These are phyloP conservation scores for Agrostemma githago DNA, from an alignment of 148 eudicot genomes.

Conservation along the genomic window DNA sequence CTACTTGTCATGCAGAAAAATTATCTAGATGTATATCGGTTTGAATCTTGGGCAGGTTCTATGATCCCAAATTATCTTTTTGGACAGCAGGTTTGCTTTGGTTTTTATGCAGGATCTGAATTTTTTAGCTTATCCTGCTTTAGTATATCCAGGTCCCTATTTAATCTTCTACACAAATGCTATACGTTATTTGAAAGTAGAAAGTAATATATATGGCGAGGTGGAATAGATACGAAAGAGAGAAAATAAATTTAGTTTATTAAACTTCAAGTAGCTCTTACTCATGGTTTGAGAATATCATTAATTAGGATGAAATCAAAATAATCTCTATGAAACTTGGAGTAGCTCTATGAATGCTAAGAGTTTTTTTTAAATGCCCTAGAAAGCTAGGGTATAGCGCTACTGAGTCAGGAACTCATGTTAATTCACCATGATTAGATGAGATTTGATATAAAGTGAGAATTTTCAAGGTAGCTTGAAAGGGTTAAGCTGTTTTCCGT, in stretches of 20 bases:
- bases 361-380: not conserved
- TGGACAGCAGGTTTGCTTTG: constrained; percentile 74
- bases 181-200: not conserved
- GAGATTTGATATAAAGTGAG: not conserved
- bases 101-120: not conserved
- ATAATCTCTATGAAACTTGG: not conserved
- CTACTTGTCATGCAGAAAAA: constrained; percentile 57
- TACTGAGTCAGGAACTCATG: not conserved
- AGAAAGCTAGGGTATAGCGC: not conserved
- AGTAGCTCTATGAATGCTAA: not conserved
- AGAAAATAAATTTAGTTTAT: not conserved
- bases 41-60: constrained; percentile 89
- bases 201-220: not conserved
- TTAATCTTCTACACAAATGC: not conserved
- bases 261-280: not conserved
- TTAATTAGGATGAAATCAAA: not conserved
- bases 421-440: not conserved
- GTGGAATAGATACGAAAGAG: not conserved
- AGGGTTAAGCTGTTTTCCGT: not conserved
- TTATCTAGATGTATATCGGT: constrained; percentile 85
- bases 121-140: not conserved
- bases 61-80: constrained; percentile 66
- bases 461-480: not conserved
- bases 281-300: not conserved
- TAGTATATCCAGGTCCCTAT: not conserved